phyloP scores from a whole-genome alignment of 2,329 filamentous ascomycete species.

The Myrmaecium sp. region DNA sequence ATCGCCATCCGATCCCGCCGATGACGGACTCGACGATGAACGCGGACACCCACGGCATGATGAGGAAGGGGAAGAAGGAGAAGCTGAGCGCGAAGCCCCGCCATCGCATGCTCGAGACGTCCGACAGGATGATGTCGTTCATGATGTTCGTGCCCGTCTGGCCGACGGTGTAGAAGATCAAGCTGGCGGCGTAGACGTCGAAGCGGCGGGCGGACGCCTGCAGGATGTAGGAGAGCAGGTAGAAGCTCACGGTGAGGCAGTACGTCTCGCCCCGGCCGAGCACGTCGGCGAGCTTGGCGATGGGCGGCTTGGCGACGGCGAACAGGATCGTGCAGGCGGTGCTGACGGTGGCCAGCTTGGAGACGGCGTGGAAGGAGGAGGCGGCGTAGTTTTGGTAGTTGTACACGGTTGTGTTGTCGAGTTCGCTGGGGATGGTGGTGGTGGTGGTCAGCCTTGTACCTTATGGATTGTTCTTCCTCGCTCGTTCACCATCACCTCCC shows the following conservation, averaged over 20 bases:
- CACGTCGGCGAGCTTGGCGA: constrained; percentile 27
- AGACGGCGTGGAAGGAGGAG: constrained; percentile 21
- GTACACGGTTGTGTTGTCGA: constrained; percentile 21
- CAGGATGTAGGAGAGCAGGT: constrained; percentile 22
- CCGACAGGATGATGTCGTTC: constrained; percentile 25
- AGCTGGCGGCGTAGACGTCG: constrained; percentile 18
- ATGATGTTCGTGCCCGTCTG: constrained; percentile 24
- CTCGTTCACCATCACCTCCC: too few species aligned
- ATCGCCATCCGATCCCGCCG: constrained; percentile 26
- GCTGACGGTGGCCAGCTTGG: constrained; percentile 17
- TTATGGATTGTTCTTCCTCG: not conserved
- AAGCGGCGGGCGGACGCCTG: constrained; percentile 20
- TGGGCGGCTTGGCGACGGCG: constrained; percentile 23
- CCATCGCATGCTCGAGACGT: constrained; percentile 24
- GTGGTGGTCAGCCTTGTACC: not conserved
- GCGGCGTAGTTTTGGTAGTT: constrained; percentile 26
- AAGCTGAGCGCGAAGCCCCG: constrained; percentile 23
- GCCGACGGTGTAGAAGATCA: constrained; percentile 19
- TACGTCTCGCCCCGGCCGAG: constrained; percentile 24
- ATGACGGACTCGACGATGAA: constrained; percentile 25
- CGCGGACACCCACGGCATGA: constrained; percentile 25
- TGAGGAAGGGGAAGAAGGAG: constrained; percentile 23
- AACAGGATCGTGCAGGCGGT: constrained; percentile 23
- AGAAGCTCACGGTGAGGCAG: constrained; percentile 16
- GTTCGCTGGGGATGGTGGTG: constrained; percentile 10